Evolutionary conservation across 768 basidiomycete genomes (phyloP), one percentile per base, ranked within the genome.

Genomic region (Russula sp.): DNA sequence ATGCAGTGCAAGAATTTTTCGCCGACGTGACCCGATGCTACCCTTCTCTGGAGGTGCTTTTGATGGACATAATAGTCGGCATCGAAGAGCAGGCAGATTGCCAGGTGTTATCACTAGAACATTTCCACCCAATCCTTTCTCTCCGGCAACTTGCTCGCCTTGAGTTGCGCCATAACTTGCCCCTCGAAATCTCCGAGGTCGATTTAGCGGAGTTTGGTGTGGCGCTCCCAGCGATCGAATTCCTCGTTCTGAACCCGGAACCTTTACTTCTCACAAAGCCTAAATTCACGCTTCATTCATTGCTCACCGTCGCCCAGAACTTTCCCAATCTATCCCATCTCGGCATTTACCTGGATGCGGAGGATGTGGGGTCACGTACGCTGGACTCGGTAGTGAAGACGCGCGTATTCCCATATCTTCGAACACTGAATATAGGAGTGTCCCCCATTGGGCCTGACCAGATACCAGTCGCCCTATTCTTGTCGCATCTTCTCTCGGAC

Each of bases 151-250:
- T 68, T 44, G n/a, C 22, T 35, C 54, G 27, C 42, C 67, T 68
- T 5, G 67, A 68, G 37, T 42, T 68, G 48, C 65, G 65, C n/a
- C 67, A 68, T 54, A 68, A 66, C 20, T 37, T 62, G 32, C 67
- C 67, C 53, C 53, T 68, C 22, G 44, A 59, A 22, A 48, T 68
- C 65, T 66, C 65, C 57, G 65, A 66, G 27, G 57, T 3, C 27
- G 57, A 66, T 40, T 44, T 68, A 14, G 32, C 54, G 27, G 65
- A 68, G 59, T 47, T 68, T 42, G 61, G 57, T 44, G 50, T 39
- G 42, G 65, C 57, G 13, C 57, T 68, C 11, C 67, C 67, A n/a
- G 39, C 42, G 1, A 31, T 68, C 22, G 54, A 57, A 27, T 49
- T 56, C 49, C 65, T 68, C 31, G 55, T 59, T 44, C 49, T 68